Evolutionary conservation across 176 grass and related monocot genomes (phyloP), one percentile per base, ranked within the genome.

Genomic region (Zea mays): DNA sequence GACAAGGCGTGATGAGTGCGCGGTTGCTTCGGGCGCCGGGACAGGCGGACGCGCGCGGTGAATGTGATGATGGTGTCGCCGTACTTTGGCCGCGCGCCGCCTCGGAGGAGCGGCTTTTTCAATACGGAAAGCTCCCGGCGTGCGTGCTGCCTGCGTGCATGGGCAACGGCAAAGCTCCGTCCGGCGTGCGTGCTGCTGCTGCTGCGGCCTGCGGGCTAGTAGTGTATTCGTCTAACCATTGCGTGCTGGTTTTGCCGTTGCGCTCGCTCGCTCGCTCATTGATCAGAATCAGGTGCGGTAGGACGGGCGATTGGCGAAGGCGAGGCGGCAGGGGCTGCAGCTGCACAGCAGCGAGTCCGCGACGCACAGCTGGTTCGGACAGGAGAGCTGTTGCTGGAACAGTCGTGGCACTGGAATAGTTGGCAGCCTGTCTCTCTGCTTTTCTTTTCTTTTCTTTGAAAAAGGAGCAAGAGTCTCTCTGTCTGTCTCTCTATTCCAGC

Each of bases 41-140:
- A 65, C 76, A 54, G 5, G 43, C 27, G 1, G 59, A 62, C 20
- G 78, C 76, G 74, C 42, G 42, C 27, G 27, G 27, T 27, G 27
- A 27, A 27, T 27, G 35, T n/a, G 77, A 88, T 88, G 77, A 88
- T 88, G 82, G 42, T 88, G 82, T 85, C 81, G 76, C 86, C 77
- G 86, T 88, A 88, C 86, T 88, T 85, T 54, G 46, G 67, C 61
- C 1, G 33, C 50, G 51, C 70, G 3, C 7, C 33, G 10, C 3
- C 33, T 19, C 35, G 14, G 4, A 21, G 16, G 63, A n/a, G 79
- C 2, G 61, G 67, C 27, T 27, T 27, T 27, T 79, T 80, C 82
- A 66, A 84, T 73, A 80, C 14, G 1, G 44, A 19, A 45, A 12
- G 73, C 12, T 62, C 37, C 44, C 75, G 45, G 75, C 74, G 76